These are phyloP conservation scores for Periconia macrospinosa DNA, from an alignment of 2,329 filamentous ascomycete species.

Conservation along the genomic window DNA sequence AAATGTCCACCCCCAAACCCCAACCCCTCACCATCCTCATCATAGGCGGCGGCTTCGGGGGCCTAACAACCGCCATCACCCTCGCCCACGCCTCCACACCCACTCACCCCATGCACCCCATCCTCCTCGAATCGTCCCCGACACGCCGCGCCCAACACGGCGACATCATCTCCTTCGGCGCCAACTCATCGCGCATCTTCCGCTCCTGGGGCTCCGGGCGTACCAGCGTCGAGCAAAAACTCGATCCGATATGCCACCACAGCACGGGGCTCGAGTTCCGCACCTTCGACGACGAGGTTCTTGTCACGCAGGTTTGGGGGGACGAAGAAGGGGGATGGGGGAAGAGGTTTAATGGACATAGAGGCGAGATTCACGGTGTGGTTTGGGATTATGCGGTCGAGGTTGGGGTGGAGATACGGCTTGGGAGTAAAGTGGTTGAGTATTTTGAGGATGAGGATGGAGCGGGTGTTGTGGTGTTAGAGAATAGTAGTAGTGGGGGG, in stretches of 20 bases:
- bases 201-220: slow-evolving; percentile 49
- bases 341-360: slow-evolving; percentile 61
- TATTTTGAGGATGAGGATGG: slow-evolving; percentile 58
- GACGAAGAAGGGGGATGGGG: slow-evolving; percentile 33
- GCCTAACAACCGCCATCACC: slow-evolving; percentile 63
- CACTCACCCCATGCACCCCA: slow-evolving; percentile 49
- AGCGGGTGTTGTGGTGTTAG: slow-evolving; percentile 52
- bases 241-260: slow-evolving; percentile 55
- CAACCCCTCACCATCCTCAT: slow-evolving; percentile 36
- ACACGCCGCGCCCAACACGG: slow-evolving; percentile 60
- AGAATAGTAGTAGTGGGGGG: too few species aligned
- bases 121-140: slow-evolving; percentile 57
- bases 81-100: slow-evolving; percentile 58
- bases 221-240: slow-evolving; percentile 47
- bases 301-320: slow-evolving; percentile 55
- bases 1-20: too few species aligned
- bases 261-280: slow-evolving; percentile 61
- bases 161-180: slow-evolving; percentile 63
- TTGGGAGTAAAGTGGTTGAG: slow-evolving; percentile 52
- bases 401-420: slow-evolving; percentile 56
- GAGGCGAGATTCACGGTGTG: slow-evolving; percentile 61
- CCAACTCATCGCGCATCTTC: slow-evolving; percentile 64
- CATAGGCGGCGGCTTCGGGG: slow-evolving; percentile 55
- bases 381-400: slow-evolving; percentile 59
- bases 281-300: slow-evolving; percentile 61